Conservation (phyloP, 345 rosid species). For the Murraya paniculata region DNA sequence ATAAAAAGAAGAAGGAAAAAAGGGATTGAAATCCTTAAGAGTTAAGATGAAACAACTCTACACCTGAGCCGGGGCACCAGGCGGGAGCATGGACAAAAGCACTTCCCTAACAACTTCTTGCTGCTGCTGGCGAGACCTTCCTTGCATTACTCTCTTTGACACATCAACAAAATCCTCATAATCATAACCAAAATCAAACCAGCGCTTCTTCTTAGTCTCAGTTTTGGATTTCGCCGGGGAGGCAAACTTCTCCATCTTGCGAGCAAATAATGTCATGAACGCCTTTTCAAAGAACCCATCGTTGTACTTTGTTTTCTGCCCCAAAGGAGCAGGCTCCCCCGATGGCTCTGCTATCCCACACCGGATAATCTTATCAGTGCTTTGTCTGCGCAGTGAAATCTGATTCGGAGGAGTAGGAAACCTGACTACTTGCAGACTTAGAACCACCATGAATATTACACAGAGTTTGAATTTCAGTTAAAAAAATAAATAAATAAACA, state of each 20-base stretch:
- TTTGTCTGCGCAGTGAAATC: conserved; percentile 13
- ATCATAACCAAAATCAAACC: conserved; percentile 54
- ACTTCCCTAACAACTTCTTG: conserved; percentile 88
- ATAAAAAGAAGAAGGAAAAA: not conserved
- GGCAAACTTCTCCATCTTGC: conserved; percentile 87
- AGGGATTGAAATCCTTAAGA: not conserved
- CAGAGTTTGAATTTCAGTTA: not conserved
- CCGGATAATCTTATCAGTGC: conserved; percentile 21
- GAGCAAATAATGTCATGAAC: conserved; percentile 81
- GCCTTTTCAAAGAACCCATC: conserved; percentile 80
- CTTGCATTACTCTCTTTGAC: conserved; percentile 82
- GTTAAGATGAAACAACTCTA: not conserved
- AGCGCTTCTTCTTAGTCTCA: conserved; percentile 35
- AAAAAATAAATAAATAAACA: not conserved
- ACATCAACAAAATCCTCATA: conserved; percentile 85
- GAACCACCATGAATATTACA: conserved; percentile 55
- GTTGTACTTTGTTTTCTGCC: conserved; percentile 73
- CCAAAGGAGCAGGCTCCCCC: conserved; percentile 83
- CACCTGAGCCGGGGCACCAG: conserved; percentile 92
- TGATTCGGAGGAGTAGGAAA: conserved; percentile 12
- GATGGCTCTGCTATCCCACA: conserved; percentile 82
- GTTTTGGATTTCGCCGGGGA: conserved; percentile 22
- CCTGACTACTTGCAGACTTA: conserved; percentile 46
- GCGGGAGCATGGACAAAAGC: conserved; percentile 91
- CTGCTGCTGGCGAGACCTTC: conserved; percentile 67